phyloP scores from a whole-genome alignment of 2,329 filamentous ascomycete genomes.

The Penicillium sp. region DNA sequence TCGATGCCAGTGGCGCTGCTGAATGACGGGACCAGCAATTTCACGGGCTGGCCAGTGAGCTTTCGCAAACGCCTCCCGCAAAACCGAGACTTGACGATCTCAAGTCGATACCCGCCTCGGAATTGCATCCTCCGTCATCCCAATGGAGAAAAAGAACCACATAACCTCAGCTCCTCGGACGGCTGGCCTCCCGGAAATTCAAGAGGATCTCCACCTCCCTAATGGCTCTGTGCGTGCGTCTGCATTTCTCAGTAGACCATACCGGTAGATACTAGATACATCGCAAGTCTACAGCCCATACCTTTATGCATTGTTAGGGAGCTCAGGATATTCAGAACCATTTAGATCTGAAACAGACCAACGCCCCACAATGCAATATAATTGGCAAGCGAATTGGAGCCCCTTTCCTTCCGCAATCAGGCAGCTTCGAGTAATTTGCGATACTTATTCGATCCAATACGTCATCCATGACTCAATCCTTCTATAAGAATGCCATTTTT shows the following conservation, averaged over 20 bases:
- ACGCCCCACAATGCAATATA: not conserved
- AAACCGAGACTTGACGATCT: not conserved
- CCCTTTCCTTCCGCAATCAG: not conserved
- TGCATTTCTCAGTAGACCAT: not conserved
- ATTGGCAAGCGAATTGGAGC: not conserved
- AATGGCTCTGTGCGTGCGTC: not conserved
- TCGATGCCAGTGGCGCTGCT: conserved; percentile 26
- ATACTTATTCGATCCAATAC: not conserved
- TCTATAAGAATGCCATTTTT: not conserved
- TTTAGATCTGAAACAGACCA: not conserved
- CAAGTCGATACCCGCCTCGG: not conserved
- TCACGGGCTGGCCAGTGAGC: conserved; percentile 17
- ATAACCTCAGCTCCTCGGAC: not conserved
- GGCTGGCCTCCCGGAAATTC: not conserved
- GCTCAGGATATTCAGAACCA: not conserved
- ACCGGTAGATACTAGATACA: not conserved
- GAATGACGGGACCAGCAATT: conserved; percentile 21
- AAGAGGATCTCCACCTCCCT: not conserved
- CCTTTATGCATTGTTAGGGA: too few relatives aligned
- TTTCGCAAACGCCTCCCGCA: not conserved
- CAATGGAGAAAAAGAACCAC: not conserved
- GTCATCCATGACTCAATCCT: not conserved
- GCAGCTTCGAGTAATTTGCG: not conserved
- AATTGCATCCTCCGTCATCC: not conserved
- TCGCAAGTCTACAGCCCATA: not conserved